Base-by-base conservation (phyloP, 2,329 filamentous ascomycete genomes). In the Fusarium xylarioides region DNA sequence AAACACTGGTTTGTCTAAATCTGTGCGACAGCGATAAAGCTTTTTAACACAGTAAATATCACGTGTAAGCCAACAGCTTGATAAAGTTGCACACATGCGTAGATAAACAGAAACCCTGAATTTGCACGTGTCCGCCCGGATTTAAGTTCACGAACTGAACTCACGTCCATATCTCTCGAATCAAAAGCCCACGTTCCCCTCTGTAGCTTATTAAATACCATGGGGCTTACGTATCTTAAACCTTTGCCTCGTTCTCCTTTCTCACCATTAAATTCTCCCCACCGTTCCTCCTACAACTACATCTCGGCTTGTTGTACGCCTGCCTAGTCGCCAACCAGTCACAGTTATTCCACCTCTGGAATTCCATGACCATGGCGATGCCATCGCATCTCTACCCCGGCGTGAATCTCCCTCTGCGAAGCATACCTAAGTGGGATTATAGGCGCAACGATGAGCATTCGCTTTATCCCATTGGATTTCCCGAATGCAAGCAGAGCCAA, bases 401-500 rank as follows among this genome's bases (percentile, higher is more conserved):
- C 35, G 26, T 54, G 3, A 40, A 40, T n/a, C 7, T 40, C 19
- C 10, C 12, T 11, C 19, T 40, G 28, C 14, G 52, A 40, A 19
- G 30, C 1, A 18, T 54, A 15, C 19, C 26, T 9, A 21, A 40
- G 23, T 11, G 4, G 7, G 19, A 21, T 7, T 18, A 8, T 2
- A 30, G 8, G 9, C 21, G 15, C 4, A 53, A 38, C 4, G 14
- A 28, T 19, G 46, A 23, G 16, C 23, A 28, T 7, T 23, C 23
- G 19, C 14, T 26, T 19, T 64, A 46, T 28, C 55, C 62, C 6
- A 53, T 53, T 23, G 40, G 62, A 5, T 65, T 47, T 11, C 62
- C 55, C 5, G 26, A 53, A 5, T 46, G 28, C 11, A 4, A 4
- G 0, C 4, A 18, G 4, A n/a, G 18, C 8, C 1, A 15, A 10